Percentiles rank a stretch among this genome's conserved stretches.
Evolutionary conservation across 2,329 filamentous ascomycete genomes (phyloP).

Genomic region (Ascochyta rabiei): DNA sequence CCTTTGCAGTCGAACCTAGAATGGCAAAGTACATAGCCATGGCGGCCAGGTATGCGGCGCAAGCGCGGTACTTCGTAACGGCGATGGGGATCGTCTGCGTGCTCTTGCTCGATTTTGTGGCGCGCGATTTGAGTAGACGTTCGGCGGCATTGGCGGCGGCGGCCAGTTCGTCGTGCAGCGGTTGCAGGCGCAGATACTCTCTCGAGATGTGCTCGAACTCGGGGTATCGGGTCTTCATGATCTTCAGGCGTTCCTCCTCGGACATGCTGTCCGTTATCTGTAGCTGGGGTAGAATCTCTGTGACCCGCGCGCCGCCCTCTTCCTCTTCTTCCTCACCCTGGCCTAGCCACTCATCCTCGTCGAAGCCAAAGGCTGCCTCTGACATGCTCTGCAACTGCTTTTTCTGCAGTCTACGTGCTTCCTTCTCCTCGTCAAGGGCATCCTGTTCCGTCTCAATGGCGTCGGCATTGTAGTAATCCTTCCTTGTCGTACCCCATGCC

Average conservation of each 20-base stretch:
- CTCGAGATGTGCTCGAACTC: conserved; percentile 87
- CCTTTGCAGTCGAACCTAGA: conserved; percentile 77
- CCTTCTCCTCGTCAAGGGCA: conserved; percentile 88
- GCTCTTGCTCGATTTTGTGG: conserved; percentile 30
- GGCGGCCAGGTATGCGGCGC: conserved; percentile 84
- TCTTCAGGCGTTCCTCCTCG: conserved; percentile 72
- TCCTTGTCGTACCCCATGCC: conserved; percentile 86
- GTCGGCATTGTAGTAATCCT: conserved; percentile 94
- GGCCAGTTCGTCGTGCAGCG: conserved; percentile 63
- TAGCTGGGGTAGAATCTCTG: conserved; percentile 82
- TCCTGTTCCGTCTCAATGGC: conserved; percentile 71
- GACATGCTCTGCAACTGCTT: conserved; percentile 90
- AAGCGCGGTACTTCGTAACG: conserved; percentile 74
- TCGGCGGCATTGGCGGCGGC: conserved; percentile 65
- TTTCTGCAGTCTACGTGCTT: conserved; percentile 85
- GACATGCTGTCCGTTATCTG: conserved; percentile 82
- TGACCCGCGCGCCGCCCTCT: conserved; percentile 65
- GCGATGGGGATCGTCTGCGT: conserved; percentile 37
- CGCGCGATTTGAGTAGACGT: conserved; percentile 41
- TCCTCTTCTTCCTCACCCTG: conserved; percentile 56
- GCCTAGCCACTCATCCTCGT: conserved; percentile 83
- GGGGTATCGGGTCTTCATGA: conserved; percentile 83
- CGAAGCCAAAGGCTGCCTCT: conserved; percentile 91
- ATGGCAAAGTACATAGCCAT: conserved; percentile 95
- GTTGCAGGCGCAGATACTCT: conserved; percentile 76